A percentile compares a stretch with the other conserved stretches of the same genome.
phyloP scores from a whole-genome alignment of 2,329 filamentous ascomycete species.

The Hypoxylon sp. region DNA sequence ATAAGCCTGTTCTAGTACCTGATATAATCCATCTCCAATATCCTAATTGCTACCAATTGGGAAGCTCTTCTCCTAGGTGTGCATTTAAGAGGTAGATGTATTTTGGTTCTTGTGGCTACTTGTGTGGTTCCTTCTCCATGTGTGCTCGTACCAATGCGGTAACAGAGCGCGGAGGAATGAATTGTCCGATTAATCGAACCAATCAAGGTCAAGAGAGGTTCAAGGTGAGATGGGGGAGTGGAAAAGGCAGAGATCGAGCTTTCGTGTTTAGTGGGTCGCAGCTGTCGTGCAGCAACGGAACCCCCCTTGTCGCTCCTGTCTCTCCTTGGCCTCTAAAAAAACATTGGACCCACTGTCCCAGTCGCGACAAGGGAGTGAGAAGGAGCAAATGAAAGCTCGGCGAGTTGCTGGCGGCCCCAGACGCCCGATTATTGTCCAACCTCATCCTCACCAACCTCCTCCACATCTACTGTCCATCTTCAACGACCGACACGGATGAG shows the following conservation, averaged over 20 bases:
- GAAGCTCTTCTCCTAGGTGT: constrained; percentile 36
- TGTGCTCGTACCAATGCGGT: constrained; percentile 26
- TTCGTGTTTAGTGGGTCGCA: constrained; percentile 38
- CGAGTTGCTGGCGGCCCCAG: constrained; percentile 42
- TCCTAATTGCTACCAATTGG: constrained; percentile 35
- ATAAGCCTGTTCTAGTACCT: constrained; percentile 38
- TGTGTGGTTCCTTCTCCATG: constrained; percentile 25
- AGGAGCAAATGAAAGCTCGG: constrained; percentile 32
- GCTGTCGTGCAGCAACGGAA: constrained; percentile 51
- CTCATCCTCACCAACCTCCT: constrained; percentile 49
- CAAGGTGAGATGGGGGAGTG: constrained; percentile 11
- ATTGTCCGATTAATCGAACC: constrained; percentile 34
- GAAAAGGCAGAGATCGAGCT: constrained; percentile 31
- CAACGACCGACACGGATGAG: constrained; percentile 48
- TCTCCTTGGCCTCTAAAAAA: constrained; percentile 36
- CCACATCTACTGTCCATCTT: constrained; percentile 46
- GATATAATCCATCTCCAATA: constrained; percentile 32
- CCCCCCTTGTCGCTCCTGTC: constrained; percentile 21
- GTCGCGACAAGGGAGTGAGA: constrained; percentile 50
- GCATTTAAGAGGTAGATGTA: constrained; percentile 34
- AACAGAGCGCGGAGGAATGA: constrained; percentile 31
- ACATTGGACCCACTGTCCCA: constrained; percentile 42
- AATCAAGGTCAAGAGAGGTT: constrained; percentile 28
- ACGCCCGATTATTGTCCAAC: constrained; percentile 48
- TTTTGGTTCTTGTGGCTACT: constrained; percentile 28